Conservation (phyloP, 2,329 filamentous ascomycete genomes). For the Sporothrix variecibatus region DNA sequence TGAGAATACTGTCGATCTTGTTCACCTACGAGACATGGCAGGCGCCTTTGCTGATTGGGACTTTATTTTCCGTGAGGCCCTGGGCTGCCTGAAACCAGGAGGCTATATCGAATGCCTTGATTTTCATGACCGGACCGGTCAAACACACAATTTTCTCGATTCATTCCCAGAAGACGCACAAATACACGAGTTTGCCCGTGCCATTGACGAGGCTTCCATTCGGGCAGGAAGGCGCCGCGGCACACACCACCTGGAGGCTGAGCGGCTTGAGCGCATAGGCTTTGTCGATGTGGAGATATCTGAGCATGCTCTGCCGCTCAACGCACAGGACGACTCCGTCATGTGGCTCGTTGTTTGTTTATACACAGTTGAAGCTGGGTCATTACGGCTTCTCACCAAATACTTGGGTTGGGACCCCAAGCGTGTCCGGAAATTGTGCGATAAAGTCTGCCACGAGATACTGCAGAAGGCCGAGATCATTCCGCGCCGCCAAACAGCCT, state of each 20-base stretch:
- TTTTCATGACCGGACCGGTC: constrained; percentile 40
- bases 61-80: constrained; percentile 55
- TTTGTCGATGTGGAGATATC: constrained; percentile 48
- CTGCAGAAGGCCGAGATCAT: constrained; percentile 51
- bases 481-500: constrained; percentile 41
- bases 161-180: constrained; percentile 43
- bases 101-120: constrained; percentile 55
- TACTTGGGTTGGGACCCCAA: constrained; percentile 56
- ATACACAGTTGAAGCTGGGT: constrained; percentile 46
- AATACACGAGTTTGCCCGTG: constrained; percentile 41
- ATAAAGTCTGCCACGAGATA: constrained; percentile 51
- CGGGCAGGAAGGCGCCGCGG: constrained; percentile 30
- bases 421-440: constrained; percentile 50
- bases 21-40: constrained; percentile 58
- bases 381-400: constrained; percentile 54
- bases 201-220: constrained; percentile 49
- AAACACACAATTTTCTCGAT: constrained; percentile 36
- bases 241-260: constrained; percentile 31
- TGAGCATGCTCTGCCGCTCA: constrained; percentile 49
- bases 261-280: constrained; percentile 44
- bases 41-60: constrained; percentile 60
- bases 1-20: constrained; percentile 54
- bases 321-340: constrained; percentile 45
- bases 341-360: constrained; percentile 48
- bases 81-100: constrained; percentile 54